A percentile compares a stretch with the other conserved stretches of the same genome.
These are phyloP conservation scores for Mucor indicus DNA, from an alignment of 371 early-diverging fungal genomes.

Conservation along the genomic window DNA sequence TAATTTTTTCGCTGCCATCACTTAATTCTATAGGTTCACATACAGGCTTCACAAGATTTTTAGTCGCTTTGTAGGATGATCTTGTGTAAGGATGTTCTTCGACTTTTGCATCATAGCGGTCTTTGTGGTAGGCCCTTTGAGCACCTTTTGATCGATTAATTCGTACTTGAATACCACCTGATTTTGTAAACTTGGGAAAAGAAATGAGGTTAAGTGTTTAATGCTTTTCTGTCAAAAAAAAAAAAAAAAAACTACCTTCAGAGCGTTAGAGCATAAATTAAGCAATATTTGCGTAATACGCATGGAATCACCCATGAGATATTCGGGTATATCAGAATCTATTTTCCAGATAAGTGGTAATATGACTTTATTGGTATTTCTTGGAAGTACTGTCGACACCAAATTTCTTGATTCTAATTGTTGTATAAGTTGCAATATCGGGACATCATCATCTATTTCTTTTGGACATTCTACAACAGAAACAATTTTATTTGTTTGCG, in stretches of 20 bases:
- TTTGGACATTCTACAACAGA: slow-evolving; percentile 53
- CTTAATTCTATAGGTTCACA: slow-evolving; percentile 16
- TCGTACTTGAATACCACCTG: slow-evolving; percentile 38
- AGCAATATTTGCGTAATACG: slow-evolving; percentile 55
- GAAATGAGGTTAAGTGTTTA: too few relatives aligned
- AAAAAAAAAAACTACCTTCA: too few relatives aligned
- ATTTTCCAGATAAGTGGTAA: slow-evolving; percentile 57
- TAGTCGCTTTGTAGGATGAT: too few relatives aligned
- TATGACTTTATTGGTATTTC: slow-evolving; percentile 30
- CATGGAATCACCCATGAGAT: slow-evolving; percentile 58
- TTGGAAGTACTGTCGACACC: neutral
- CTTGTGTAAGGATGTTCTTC: slow-evolving; percentile 34
- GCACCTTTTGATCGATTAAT: too few relatives aligned
- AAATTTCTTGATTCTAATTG: slow-evolving; percentile 12
- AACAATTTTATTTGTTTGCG: slow-evolving; percentile 36
- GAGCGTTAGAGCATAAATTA: slow-evolving; percentile 60
- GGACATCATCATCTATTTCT: slow-evolving; percentile 48
- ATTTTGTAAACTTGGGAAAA: slow-evolving; percentile 40
- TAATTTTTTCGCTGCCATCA: slow-evolving; percentile 30
- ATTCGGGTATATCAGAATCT: slow-evolving; percentile 54
- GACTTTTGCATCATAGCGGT: slow-evolving; percentile 54
- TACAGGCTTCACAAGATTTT: too few relatives aligned
- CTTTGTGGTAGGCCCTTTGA: slow-evolving; percentile 41
- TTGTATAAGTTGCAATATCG: slow-evolving; percentile 32
- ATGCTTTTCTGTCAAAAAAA: too few relatives aligned